Evolutionary conservation across 768 basidiomycete genomes (phyloP), one percentile per base, ranked within the genome.

Genomic region (Lactifluus echinatus): DNA sequence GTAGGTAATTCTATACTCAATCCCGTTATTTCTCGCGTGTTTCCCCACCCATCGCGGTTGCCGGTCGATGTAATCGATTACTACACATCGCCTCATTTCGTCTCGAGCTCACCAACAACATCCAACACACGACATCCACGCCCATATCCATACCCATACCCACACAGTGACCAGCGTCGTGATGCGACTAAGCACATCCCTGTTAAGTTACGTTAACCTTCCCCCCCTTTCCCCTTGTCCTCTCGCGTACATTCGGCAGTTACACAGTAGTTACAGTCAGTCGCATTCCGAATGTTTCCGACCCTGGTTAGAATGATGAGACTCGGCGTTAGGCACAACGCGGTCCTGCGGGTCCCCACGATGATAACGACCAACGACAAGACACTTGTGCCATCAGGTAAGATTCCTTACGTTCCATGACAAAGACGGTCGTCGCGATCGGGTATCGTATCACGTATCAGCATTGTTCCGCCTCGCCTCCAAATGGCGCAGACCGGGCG

Each of bases 1-100:
- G 29, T 60, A 34, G 51, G 29, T 24, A 23, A 34, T 14, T 39
- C 45, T 48, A 44, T 14, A 21, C 40, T 12, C 58, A 50, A 34
- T 56, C 57, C 49, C 52, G 47, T 52, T 54, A 52, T 45, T 21
- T 53, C 34, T 14, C 26, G 7, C 39, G n/a, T n/a, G 2, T 8
- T 19, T 19, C 17, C 34, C 19, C n/a, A 19, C 15, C n/a, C 36
- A 37, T 5, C 36, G 17, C 17, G n/a, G 5, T 17, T 36, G 34
- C 31, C 5, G 31, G 31, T n/a, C n/a, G n/a, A n/a, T n/a, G n/a
- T n/a, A n/a, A n/a, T n/a, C n/a, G n/a, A n/a, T n/a, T n/a, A n/a
- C n/a, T n/a, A n/a, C n/a, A n/a, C n/a, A n/a, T n/a, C n/a, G n/a
- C n/a, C n/a, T n/a, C n/a, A n/a, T n/a, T n/a, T n/a, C n/a, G n/a